Conservation (phyloP, 2,329 filamentous ascomycete genomes). For the Sarocladiaceae sp. region DNA sequence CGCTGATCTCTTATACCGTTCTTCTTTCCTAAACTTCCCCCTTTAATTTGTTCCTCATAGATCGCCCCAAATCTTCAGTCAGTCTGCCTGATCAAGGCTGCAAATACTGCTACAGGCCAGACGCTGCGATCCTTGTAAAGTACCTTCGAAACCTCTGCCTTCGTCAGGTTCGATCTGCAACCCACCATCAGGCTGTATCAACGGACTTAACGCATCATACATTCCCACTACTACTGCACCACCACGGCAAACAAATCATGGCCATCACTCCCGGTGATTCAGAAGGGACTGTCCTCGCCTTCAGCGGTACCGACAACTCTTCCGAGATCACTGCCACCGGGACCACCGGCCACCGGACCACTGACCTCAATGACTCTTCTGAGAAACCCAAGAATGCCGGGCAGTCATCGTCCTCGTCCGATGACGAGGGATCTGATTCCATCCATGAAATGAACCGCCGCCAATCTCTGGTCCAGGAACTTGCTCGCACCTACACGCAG, state of each 20-base stretch:
- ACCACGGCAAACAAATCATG: not conserved
- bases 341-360: not conserved
- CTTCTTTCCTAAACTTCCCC: not conserved
- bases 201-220: not conserved
- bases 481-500: constrained; percentile 48
- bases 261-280: not conserved
- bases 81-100: not conserved
- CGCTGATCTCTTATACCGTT: not conserved
- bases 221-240: not conserved
- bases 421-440: constrained; percentile 27
- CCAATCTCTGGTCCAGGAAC: constrained; percentile 45
- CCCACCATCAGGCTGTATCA: not conserved
- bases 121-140: not conserved
- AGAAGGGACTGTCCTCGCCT: not conserved
- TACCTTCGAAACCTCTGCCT: not conserved
- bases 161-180: too few relatives aligned
- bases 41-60: not conserved
- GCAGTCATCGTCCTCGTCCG: too few relatives aligned
- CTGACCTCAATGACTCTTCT: not conserved
- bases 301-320: not conserved
- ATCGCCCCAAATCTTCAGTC: not conserved
- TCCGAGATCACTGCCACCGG: not conserved
- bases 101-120: not conserved
- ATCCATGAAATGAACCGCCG: constrained; percentile 42
- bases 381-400: too few relatives aligned